A percentile compares a stretch with the other conserved stretches of the same genome.
These are phyloP conservation scores for Helianthus tuberosus DNA, from an alignment of 129 eudicot species.

Conservation along the genomic window DNA sequence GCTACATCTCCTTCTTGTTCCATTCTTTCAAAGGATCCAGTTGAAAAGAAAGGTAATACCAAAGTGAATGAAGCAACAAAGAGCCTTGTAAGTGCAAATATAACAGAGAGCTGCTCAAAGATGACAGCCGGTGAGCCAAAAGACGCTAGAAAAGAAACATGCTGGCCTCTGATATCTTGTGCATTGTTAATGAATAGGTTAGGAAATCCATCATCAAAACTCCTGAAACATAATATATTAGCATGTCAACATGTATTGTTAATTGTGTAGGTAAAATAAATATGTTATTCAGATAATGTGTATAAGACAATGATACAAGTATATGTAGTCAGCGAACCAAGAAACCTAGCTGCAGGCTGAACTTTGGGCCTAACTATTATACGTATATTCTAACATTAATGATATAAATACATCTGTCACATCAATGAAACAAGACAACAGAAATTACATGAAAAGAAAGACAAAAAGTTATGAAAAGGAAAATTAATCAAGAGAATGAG, in stretches of 20 bases:
- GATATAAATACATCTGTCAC: not conserved
- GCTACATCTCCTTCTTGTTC: constrained; percentile 99
- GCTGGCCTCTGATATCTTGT: constrained; percentile 90
- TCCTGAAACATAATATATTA: constrained; percentile 51
- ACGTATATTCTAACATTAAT: not conserved
- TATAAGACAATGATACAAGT: not conserved
- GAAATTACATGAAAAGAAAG: not conserved
- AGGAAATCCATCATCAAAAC: constrained; percentile 94
- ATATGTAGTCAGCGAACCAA: not conserved
- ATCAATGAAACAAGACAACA: not conserved
- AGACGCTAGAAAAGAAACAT: constrained; percentile 90
- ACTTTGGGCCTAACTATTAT: no score
- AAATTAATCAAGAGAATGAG: constrained; percentile 1
- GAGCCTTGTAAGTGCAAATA: constrained; percentile 89
- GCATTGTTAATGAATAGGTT: constrained; percentile 92
- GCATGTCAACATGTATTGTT: not conserved
- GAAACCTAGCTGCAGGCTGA: not conserved
- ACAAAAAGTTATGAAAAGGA: not conserved
- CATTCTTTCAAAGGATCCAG: constrained; percentile 92
- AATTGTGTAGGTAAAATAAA: not conserved
- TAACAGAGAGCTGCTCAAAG: constrained; percentile 92
- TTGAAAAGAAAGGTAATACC: constrained; percentile 93
- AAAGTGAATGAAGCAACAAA: constrained; percentile 90
- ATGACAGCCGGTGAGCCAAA: constrained; percentile 92
- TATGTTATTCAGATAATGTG: not conserved